Base-by-base conservation (phyloP, 2,329 filamentous ascomycete genomes). In the Paracoccidioides brasiliensis region DNA sequence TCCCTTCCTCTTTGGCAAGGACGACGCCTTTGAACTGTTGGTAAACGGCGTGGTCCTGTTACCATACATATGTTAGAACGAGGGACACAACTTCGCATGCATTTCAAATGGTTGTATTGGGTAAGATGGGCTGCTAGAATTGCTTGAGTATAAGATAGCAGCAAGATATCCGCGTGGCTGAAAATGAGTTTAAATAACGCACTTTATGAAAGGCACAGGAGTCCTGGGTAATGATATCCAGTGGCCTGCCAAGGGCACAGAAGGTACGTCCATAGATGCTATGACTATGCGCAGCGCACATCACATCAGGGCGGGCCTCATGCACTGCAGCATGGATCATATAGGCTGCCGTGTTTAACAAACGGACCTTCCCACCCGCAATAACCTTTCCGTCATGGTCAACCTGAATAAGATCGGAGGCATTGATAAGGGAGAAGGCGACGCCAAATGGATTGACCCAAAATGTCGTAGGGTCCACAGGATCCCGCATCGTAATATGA, bases 401-500 rank as follows among this genome's bases (percentile, higher is more conserved):
- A 1, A 87, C 83, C 14, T 78, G 79, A 54, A 87, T 85, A n/a
- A 88, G 74, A 60, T 87, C 82, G 0, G 80, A 83, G 0, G 77
- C 75, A 56, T 80, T 83, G 45, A 86, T 79, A 54, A 81, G 70
- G 5, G 78, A 78, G 69, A 84, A 85, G 2, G 80, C 76, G 1
- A 80, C 75, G 9, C 81, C 59, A 55, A 85, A 82, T 0, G 82
- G 83, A 60, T 85, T 85, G 4, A 86, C 80, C 82, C 81, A 84
- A 69, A 84, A 84, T 0, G 76, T 79, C 4, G 72, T 67, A 0
- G 79, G 78, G 42, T 82, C 76, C 5, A 84, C 76, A 0, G 82
- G 82, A 58, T 84, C 79, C 32, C 80, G 74, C 32, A 83, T 63
- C 1, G 80, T 83, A 60, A 84, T 83, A 62, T 84, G 81, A 1